A percentile compares a stretch with the other conserved stretches of the same genome.
These are phyloP conservation scores for Isabelozyma pseudorhagii DNA, from an alignment of 805 yeast genomes.

Conservation along the genomic window DNA sequence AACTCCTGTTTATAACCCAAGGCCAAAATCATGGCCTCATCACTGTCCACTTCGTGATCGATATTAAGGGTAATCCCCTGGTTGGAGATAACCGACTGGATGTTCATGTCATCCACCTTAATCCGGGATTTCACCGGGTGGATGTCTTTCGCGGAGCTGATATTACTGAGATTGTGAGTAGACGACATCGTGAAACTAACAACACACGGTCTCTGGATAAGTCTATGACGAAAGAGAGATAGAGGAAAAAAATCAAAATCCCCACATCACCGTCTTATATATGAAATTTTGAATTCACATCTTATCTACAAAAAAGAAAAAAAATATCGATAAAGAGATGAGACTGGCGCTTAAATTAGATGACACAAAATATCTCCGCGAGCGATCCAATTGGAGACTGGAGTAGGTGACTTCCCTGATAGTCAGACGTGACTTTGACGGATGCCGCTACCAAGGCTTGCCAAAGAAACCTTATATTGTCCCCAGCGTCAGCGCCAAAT, in stretches of 20 bases:
- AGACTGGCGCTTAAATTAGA: background rate
- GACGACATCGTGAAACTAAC: too few relatives aligned
- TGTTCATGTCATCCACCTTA: constrained; percentile 33
- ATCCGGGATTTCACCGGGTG: constrained; percentile 21
- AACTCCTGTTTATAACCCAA: constrained; percentile 65
- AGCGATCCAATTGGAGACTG: background rate
- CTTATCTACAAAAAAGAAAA: background rate
- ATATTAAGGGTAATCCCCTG: constrained; percentile 36
- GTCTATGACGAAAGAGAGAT: too few relatives aligned
- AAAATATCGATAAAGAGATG: background rate
- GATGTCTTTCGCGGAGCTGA: constrained; percentile 3
- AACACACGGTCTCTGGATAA: too few relatives aligned
- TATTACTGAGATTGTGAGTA: background rate
- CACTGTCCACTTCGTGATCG: constrained; percentile 46
- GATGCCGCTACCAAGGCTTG: background rate
- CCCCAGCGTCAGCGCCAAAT: background rate
- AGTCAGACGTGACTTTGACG: background rate
- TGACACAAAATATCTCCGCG: background rate
- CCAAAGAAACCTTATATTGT: too few relatives aligned
- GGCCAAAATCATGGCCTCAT: constrained; percentile 54
- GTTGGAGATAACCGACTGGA: constrained; percentile 39
- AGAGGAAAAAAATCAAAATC: too few relatives aligned
- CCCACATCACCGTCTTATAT: too few relatives aligned
- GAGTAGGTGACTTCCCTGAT: background rate
- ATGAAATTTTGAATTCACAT: background rate